phyloP scores from a whole-genome alignment of 139 green algal species.

The Chlorella sp. region DNA sequence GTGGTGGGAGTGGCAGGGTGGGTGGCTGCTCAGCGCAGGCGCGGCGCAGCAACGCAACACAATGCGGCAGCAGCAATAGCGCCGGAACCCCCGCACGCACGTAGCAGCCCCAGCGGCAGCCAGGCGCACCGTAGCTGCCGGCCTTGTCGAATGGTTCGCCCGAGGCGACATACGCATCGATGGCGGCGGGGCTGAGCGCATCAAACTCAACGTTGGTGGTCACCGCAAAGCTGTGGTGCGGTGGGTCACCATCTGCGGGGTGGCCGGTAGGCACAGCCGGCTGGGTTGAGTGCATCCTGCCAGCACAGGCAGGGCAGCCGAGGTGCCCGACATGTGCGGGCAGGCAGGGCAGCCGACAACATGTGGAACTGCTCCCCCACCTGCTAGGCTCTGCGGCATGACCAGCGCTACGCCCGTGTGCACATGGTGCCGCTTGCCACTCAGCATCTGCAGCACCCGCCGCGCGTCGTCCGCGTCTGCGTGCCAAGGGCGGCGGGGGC shows the following conservation, averaged over 20 bases:
- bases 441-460: constrained; percentile 74
- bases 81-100: background rate
- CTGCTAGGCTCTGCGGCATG: background rate
- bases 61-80: background rate
- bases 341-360: background rate
- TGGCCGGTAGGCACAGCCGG: too few species aligned
- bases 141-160: constrained; percentile 87
- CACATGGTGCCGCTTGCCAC: constrained; percentile 71
- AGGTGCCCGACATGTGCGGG: background rate
- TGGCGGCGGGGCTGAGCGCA: constrained; percentile 58
- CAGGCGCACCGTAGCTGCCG: constrained; percentile 61
- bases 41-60: background rate
- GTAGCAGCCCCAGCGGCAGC: background rate
- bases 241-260: background rate
- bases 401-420: constrained; percentile 69
- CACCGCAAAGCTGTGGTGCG: constrained; percentile 62
- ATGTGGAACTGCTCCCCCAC: background rate
- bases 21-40: background rate
- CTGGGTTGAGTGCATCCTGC: too few species aligned
- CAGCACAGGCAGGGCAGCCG: too few species aligned
- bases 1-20: too few species aligned
- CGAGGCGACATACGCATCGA: constrained; percentile 80
- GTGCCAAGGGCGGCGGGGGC: too few species aligned
- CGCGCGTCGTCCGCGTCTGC: constrained; percentile 68
- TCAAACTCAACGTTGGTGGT: constrained; percentile 86